Conservation (phyloP, 2,329 filamentous ascomycete genomes). For the Hirsutella rhossiliensis region DNA sequence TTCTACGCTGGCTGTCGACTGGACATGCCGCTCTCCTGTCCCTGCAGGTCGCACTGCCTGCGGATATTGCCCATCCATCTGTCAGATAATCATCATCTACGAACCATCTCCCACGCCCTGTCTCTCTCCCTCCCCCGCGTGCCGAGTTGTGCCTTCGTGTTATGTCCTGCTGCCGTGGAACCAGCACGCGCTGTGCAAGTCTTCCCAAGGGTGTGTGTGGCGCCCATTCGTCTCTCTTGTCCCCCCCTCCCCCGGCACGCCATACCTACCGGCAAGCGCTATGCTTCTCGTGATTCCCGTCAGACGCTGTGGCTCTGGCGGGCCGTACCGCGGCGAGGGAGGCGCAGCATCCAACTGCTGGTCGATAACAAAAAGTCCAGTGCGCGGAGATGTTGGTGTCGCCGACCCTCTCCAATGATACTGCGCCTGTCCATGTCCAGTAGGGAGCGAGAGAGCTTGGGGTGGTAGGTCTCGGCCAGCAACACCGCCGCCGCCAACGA, state of each 20-base stretch:
- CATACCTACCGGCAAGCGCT: background rate
- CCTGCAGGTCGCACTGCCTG: slow-evolving; percentile 1
- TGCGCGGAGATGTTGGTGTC: background rate
- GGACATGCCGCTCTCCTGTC: background rate
- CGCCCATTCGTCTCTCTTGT: background rate
- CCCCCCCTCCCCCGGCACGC: background rate
- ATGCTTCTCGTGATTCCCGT: background rate
- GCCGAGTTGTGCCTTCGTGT: background rate
- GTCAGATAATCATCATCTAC: background rate
- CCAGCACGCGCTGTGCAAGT: background rate
- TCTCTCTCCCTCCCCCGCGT: background rate
- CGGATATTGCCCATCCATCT: background rate
- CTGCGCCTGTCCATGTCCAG: too few species aligned
- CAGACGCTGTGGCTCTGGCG: background rate
- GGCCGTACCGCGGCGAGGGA: background rate
- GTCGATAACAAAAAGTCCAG: background rate
- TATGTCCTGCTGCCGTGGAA: background rate
- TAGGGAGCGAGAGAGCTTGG: too few species aligned
- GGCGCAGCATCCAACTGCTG: background rate
- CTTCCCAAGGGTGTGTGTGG: background rate
- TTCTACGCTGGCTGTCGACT: background rate
- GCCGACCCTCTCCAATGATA: background rate
- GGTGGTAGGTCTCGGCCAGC: too few species aligned
- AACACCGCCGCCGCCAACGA: too few species aligned
- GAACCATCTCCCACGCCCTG: background rate